Evolutionary conservation across 2,329 filamentous ascomycete species (phyloP), one percentile per base, ranked within the genome.

Genomic region (Albophoma yamanashiensis): DNA sequence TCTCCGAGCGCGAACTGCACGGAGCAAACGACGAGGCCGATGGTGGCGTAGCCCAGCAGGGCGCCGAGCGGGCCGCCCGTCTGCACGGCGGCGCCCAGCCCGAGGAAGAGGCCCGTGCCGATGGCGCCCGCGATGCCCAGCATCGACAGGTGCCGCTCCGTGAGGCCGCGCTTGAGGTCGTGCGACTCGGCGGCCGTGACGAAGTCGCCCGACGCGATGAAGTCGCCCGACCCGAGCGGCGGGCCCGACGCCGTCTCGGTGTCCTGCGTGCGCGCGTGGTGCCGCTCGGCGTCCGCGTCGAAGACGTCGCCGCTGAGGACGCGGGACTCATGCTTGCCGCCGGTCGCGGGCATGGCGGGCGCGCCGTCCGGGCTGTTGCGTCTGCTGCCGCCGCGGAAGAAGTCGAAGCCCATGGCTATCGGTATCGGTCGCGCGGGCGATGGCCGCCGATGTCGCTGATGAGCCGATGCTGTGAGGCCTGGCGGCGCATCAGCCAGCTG

Each of bases 51-150:
- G 12, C 78, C 79, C 14, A 82, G 72, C 47, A 82, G 67, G 0
- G 78, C 75, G 56, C 78, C 78, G 1, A 78, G 69, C 0, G 79
- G 79, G 1, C 78, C 79, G 66, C 78, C 82, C 27, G 71, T 78
- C 63, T 75, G 73, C 31, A 86, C 77, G 22, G 82, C 80, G 60
- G 73, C 70, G 64, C 83, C 82, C 40, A 83, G 79, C 22, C 82
- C 81, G 43, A 85, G 80, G 68, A 86, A 85, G 57, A 85, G 77
- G 59, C 83, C 82, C 56, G 83, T 84, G 64, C 83, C 82, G 62
- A 85, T 85, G 62, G 82, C 80, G 58, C 83, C 83, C 58, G 82
- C 82, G 60, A 86, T 84, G 65, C 81, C 83, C 62, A 85, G 78
- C 82, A 85, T 85, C 64, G 83, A 82, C 62, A 86, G 74, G 69